Evolutionary conservation across 768 basidiomycete genomes (phyloP).

Genomic region (Lactifluus volemus): DNA sequence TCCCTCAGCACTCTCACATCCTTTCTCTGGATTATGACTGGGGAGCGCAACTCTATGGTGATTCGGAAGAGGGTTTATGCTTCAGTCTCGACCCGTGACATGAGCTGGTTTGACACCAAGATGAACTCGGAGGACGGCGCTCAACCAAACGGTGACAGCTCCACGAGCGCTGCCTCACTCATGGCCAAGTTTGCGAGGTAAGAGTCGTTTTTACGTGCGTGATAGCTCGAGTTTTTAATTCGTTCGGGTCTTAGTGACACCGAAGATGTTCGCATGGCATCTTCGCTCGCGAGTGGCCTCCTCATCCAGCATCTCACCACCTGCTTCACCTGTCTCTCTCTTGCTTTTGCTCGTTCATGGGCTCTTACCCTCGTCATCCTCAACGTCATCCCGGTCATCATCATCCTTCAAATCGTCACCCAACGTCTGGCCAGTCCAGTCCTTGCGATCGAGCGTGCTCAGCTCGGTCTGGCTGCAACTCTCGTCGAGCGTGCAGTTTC

Average conservation of each 20-base stretch:
- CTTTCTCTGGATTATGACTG: conserved; percentile 79
- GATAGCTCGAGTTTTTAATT: not conserved
- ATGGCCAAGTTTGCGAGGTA: conserved; percentile 91
- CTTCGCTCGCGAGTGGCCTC: conserved; percentile 70
- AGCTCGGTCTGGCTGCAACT: conserved; percentile 65
- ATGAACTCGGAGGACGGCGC: conserved; percentile 50
- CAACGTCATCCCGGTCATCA: conserved; percentile 75
- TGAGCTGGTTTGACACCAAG: conserved; percentile 88
- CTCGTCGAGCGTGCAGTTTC: conserved; percentile 68
- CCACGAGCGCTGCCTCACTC: conserved; percentile 76
- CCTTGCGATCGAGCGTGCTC: conserved; percentile 54
- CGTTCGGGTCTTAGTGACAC: conserved; percentile 58
- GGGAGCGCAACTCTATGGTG: conserved; percentile 67
- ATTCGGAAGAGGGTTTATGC: conserved; percentile 62
- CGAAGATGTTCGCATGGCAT: conserved; percentile 83
- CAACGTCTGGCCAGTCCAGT: conserved; percentile 62
- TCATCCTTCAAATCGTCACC: conserved; percentile 66
- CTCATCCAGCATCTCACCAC: conserved; percentile 78
- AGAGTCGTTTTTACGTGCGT: conserved; percentile 5
- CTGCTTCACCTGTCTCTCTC: conserved; percentile 63
- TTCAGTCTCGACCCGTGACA: conserved; percentile 57
- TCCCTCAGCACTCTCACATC: conserved; percentile 67
- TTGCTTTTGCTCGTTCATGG: conserved; percentile 77
- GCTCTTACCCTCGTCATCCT: conserved; percentile 88
- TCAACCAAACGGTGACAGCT: conserved; percentile 35